These are phyloP conservation scores for Trichoderma koningii DNA, from an alignment of 2,329 filamentous ascomycete species.

Conservation along the genomic window DNA sequence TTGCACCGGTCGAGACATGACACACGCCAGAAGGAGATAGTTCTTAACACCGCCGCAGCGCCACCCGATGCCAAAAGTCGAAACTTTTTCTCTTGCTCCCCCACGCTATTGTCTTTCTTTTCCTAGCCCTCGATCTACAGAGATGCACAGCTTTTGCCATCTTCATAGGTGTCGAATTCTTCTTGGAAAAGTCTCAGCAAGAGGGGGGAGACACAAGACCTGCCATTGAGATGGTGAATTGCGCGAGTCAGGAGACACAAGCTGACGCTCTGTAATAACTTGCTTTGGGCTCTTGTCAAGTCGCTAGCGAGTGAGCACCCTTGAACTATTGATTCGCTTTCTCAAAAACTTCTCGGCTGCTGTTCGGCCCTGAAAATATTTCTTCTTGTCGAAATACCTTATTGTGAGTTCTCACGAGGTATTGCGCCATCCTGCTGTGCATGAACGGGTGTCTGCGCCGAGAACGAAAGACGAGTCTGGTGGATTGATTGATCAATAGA, in stretches of 20 bases:
- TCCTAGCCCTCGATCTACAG: background rate
- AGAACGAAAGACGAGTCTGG: no score
- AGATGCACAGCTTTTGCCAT: no score
- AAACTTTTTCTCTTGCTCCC: background rate
- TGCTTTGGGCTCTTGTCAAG: background rate
- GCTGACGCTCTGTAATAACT: background rate
- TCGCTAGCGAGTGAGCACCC: background rate
- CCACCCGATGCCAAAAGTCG: background rate
- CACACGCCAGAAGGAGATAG: conserved; percentile 12
- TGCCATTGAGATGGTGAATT: background rate
- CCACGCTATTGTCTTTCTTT: background rate
- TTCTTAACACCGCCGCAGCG: conserved; percentile 4
- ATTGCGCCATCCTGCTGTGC: background rate
- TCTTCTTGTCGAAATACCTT: background rate
- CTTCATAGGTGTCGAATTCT: no score
- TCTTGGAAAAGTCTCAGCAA: background rate
- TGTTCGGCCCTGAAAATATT: background rate
- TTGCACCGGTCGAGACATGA: background rate
- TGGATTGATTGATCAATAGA: no score
- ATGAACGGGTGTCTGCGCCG: no score
- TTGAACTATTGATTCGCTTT: background rate
- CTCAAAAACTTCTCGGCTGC: background rate
- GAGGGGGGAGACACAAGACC: background rate
- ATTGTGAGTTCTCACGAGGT: no score
- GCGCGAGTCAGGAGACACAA: conserved; percentile 11